Evolutionary conservation across 768 basidiomycete species (phyloP), one percentile per base, ranked within the genome.

Genomic region (Mycena albidolilacea): DNA sequence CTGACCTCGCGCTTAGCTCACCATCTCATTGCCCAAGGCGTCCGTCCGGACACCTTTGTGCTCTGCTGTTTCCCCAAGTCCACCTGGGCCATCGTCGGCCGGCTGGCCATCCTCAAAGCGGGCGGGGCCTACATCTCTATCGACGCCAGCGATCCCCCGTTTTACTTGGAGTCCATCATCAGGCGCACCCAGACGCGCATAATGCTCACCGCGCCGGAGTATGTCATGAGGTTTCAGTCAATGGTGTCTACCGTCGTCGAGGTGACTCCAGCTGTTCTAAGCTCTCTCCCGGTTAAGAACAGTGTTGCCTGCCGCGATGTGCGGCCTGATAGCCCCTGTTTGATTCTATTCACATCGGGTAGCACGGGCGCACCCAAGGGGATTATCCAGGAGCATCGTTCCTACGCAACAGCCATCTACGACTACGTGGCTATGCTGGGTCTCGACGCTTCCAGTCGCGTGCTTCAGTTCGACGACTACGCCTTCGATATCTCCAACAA

Each of bases 351-450:
- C 62, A 64, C 62, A 6, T 64, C 62, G 7, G 62, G 62, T 23
- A 64, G 62, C 62, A 64, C 62, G 17, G 62, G 62, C 3, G 46
- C 62, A 64, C 62, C 62, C 15, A 64, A 64, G 35, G 62, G 63
- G 15, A 52, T 64, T 38, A 52, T 52, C 37, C 46, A 50, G 46
- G 63, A 64, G 35, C 63, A 64, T 64, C 30, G 63, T 38, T 50
- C 44, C 5, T 52, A 50, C 48, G 63, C 63, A 23, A 52, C 63
- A 37, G 63, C 48, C 48, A 50, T 64, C 14, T 14, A 0, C 35
- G 44, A 48, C 44, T 48, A 48, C 43, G 44, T 46, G 61, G 44
- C n/a, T 44, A 63, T 46, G 44, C 44, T 48, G 15, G 61, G 44
- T 15, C 63, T 48, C 63, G 35, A 52, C 48, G 35, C 30, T n/a